Evolutionary conservation across 495 filamentous ascomycete species (phyloP), one percentile per base, ranked within the genome.

Genomic region (Hypoxylon fuscum): DNA sequence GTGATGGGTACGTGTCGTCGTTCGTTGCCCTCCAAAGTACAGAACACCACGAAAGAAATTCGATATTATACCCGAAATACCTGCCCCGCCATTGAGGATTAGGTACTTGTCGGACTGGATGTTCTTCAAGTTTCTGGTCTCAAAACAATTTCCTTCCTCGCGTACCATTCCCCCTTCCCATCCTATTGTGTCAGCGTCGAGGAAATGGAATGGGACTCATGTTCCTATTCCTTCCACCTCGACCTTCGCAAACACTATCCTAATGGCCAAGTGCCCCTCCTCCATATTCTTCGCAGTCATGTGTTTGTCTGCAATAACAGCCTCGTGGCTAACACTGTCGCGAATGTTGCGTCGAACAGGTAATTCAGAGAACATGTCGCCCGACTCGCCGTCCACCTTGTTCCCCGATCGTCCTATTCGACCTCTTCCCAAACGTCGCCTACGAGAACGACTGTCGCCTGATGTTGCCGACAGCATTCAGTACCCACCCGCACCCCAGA

Each of bases 321-420:
- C 59, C 29, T 10, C 65, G 25, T 67, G 61, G 73, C 73, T 77
- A 71, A 77, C 66, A 46, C 23, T 71, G 27, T 66, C 42, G 29
- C 59, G 73, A 41, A 47, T 66, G 44, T 22, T 35, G 27, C 35
- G 48, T 40, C 18, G 44, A 62, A 23, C 31, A 69, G 66, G 62
- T 45, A 47, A 46, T 49, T 54, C 55, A 49, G 54, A 62, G 35
- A 80, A 56, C 14, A 84, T 85, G 82, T 85, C 88, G 73, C 82
- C 88, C 66, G 90, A 95, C 74, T 87, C 88, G 43, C 80, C 82
- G 48, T 93, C 92, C 45, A 80, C 87, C 27, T 74, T 90, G 63
- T 95, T 91, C 70, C 91, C 91, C 61, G 90, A 96, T 67, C 87
- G 96, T 66, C 88, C 93, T 54, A 98, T 99, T 70, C 90, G 93